Conservation (phyloP, 495 filamentous ascomycete species). For the Poronia punctata region DNA sequence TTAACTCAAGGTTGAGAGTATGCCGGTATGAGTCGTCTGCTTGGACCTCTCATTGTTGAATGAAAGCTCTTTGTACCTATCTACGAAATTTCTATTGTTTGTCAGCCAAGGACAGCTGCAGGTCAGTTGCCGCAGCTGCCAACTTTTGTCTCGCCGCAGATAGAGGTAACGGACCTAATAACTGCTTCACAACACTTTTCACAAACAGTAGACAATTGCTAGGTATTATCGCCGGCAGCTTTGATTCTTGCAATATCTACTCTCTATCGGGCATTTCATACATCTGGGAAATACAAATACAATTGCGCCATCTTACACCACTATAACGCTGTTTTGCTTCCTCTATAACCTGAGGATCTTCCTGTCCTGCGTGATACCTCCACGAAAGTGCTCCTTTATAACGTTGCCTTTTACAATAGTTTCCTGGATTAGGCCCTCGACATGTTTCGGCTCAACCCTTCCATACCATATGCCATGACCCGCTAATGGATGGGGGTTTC, state of each 20-base stretch:
- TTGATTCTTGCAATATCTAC: no score
- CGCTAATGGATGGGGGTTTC: constrained; percentile 50
- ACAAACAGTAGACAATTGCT: no score
- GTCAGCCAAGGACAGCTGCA: constrained; percentile 3
- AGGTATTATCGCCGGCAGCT: no score
- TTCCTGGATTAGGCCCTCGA: constrained; percentile 77
- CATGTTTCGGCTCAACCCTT: constrained; percentile 75
- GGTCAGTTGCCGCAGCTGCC: not conserved
- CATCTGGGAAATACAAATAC: no score
- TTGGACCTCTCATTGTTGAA: no score
- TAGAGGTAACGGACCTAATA: not conserved
- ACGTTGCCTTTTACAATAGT: constrained; percentile 69
- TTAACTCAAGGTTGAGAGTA: constrained; percentile 6
- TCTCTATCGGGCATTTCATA: no score
- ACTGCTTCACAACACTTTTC: no score
- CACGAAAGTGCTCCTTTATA: constrained; percentile 68
- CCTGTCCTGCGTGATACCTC: constrained; percentile 45
- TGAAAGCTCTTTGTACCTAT: no score
- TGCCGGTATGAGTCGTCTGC: no score
- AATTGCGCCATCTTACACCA: no score
- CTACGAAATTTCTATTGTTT: not conserved
- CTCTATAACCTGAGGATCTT: constrained; percentile 35
- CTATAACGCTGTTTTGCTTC: no score
- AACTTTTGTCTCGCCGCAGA: constrained; percentile 1
- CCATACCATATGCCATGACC: constrained; percentile 94